phyloP scores from a whole-genome alignment of 2,329 filamentous ascomycete genomes.

The Hypoxylon sp. region DNA sequence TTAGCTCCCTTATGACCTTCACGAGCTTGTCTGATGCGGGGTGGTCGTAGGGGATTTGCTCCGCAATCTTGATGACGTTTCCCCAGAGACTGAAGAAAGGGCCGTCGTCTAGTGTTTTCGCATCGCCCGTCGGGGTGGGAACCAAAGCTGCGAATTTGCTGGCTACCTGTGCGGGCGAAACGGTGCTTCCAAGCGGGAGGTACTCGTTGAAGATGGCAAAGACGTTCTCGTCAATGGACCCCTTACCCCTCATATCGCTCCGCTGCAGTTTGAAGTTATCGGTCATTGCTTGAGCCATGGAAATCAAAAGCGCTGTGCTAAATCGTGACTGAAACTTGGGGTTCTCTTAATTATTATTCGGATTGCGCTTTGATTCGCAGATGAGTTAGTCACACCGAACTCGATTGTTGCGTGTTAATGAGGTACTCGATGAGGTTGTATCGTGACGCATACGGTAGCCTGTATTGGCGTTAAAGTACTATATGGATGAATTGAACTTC shows the following conservation, averaged over 20 bases:
- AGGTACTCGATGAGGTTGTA: too few species aligned
- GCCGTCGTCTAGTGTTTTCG: conserved; percentile 28
- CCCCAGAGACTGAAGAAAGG: conserved; percentile 42
- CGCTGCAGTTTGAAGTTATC: conserved; percentile 4
- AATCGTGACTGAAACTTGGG: too few species aligned
- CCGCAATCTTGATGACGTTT: conserved; percentile 36
- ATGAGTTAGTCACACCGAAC: too few species aligned
- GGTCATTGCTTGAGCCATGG: too few species aligned
- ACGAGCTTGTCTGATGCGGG: conserved; percentile 43
- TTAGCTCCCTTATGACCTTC: conserved; percentile 40
- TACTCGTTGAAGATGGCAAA: conserved; percentile 40
- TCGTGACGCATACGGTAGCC: too few species aligned
- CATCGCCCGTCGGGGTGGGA: conserved; percentile 4
- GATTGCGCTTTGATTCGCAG: not conserved
- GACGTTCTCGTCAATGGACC: conserved; percentile 14
- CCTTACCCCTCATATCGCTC: not conserved
- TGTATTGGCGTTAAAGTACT: too few species aligned
- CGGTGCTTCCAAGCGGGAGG: conserved; percentile 21
- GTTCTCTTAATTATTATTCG: not conserved
- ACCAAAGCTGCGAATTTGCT: conserved; percentile 25
- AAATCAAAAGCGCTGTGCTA: too few species aligned
- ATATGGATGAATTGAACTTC: too few species aligned
- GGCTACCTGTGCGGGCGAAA: conserved; percentile 30
- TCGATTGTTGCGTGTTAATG: too few species aligned
- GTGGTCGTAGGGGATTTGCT: conserved; percentile 41